phyloP scores from a whole-genome alignment of 1,284 basidiomycete genomes.

The Apiotrichum mycotoxinovorans region DNA sequence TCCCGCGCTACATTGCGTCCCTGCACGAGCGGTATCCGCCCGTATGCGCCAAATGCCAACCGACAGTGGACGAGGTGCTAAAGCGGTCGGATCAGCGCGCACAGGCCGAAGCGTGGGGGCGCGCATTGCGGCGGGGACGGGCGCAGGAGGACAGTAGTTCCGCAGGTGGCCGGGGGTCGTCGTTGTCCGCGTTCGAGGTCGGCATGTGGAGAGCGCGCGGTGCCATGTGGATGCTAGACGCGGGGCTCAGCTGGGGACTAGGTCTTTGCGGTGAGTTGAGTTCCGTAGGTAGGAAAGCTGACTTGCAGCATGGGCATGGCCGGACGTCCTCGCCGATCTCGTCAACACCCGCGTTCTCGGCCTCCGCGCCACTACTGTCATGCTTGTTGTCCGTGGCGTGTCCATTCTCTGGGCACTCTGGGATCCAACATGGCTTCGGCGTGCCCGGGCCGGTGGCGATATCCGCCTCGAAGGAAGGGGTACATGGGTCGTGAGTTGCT shows the following conservation, averaged over 20 bases:
- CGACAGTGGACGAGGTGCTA: constrained; percentile 75
- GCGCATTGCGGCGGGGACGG: constrained; percentile 31
- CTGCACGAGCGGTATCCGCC: constrained; percentile 78
- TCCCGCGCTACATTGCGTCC: constrained; percentile 68
- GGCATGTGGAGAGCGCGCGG: constrained; percentile 31
- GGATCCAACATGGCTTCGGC: constrained; percentile 40
- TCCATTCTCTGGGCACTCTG: constrained; percentile 42
- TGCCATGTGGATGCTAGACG: constrained; percentile 16
- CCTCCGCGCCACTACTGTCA: background rate
- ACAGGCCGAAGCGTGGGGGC: constrained; percentile 64
- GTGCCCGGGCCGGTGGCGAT: constrained; percentile 8
- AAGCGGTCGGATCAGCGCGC: constrained; percentile 72
- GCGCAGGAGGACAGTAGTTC: background rate
- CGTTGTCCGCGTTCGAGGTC: constrained; percentile 12
- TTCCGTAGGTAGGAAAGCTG: background rate
- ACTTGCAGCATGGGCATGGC: constrained; percentile 3
- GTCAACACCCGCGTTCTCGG: background rate
- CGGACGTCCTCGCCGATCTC: background rate
- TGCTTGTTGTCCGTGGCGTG: constrained; percentile 10
- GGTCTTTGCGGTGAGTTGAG: constrained; percentile 22
- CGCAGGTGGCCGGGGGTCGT: background rate
- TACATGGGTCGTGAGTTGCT: constrained; percentile 33
- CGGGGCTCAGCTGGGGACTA: constrained; percentile 11
- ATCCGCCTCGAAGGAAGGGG: constrained; percentile 22
- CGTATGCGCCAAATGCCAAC: constrained; percentile 69